Percentiles rank a stretch among this genome's conserved stretches.
Conservation (phyloP, 176 grass and related monocot genomes). For the Elymus sibiricus region DNA sequence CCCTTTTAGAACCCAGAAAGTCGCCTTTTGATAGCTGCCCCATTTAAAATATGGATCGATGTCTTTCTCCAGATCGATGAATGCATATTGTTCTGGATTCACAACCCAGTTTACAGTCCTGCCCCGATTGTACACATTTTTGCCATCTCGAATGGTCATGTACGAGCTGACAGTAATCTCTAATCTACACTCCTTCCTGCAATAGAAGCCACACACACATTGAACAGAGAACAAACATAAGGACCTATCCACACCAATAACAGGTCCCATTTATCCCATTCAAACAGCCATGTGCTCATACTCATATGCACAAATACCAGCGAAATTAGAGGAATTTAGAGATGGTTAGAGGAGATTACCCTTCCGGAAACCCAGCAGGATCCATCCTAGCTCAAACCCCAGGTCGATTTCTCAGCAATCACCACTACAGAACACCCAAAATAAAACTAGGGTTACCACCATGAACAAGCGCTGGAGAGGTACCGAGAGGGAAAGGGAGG, state of each 20-base stretch:
- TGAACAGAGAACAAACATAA: neutral
- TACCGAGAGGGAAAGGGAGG: too few species aligned
- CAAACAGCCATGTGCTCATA: neutral
- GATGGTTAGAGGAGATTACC: too few species aligned
- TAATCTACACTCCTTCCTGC: neutral
- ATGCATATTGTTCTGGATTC: neutral
- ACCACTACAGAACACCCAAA: too few species aligned
- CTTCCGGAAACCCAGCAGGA: too few species aligned
- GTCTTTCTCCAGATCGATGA: neutral
- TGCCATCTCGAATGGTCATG: neutral
- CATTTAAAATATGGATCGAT: neutral
- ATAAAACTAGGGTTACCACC: too few species aligned
- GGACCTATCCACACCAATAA: neutral
- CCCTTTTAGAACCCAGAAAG: neutral
- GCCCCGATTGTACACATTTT: neutral
- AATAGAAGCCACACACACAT: neutral
- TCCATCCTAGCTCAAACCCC: too few species aligned
- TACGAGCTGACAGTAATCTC: neutral
- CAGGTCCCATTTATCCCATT: neutral
- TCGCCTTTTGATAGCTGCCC: neutral
- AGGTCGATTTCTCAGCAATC: too few species aligned
- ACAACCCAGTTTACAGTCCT: neutral
- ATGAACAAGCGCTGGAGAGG: too few species aligned
- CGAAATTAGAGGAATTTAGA: too few species aligned
- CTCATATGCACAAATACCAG: neutral